Conservation (phyloP, 306 rosid genomes). For the Casuarina equisetifolia region DNA sequence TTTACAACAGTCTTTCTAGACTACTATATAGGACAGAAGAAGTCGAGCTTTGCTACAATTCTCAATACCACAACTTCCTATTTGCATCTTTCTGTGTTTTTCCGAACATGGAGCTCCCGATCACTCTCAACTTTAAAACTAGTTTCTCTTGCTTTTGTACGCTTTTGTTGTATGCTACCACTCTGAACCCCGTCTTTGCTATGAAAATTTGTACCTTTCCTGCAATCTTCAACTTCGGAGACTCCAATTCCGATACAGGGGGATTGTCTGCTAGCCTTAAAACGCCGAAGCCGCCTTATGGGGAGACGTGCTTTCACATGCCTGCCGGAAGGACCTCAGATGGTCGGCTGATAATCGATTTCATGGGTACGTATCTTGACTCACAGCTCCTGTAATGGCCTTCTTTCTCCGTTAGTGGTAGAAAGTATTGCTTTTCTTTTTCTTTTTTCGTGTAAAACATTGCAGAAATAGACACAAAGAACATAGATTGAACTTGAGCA, state of each 20-base stretch:
- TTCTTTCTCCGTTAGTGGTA: background rate
- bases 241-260: conserved; percentile 56
- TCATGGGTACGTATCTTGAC: conserved; percentile 33
- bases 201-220: conserved; percentile 36
- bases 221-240: conserved; percentile 58
- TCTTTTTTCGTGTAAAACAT: background rate
- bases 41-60: background rate
- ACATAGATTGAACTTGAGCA: background rate
- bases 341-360: conserved; percentile 48
- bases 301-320: conserved; percentile 46
- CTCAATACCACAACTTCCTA: background rate
- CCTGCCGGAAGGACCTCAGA: conserved; percentile 45
- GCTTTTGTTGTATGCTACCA: background rate
- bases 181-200: conserved; percentile 14
- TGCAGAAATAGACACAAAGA: background rate
- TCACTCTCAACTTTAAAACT: background rate
- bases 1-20: too few species aligned
- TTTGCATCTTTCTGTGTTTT: background rate
- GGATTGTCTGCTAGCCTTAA: conserved; percentile 36
- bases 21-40: too few species aligned
- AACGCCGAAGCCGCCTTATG: conserved; percentile 33
- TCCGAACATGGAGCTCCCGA: conserved; percentile 1
- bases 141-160: background rate
- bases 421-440: background rate
- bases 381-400: background rate